phyloP scores from a whole-genome alignment of 192 early-diverging fungal genomes.

The Thamnidium elegans region DNA sequence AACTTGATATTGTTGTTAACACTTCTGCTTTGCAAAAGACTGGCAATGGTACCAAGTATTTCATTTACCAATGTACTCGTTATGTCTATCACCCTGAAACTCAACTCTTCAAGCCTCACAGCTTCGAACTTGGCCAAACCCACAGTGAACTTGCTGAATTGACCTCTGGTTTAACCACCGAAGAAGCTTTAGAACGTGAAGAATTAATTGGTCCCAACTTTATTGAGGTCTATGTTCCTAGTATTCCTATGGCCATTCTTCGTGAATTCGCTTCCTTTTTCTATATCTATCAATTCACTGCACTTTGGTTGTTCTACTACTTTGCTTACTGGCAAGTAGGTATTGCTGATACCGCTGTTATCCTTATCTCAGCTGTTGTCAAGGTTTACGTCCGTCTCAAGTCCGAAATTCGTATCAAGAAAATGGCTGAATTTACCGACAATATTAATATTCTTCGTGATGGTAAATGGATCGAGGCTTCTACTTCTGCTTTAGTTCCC shows the following conservation, averaged over 20 bases:
- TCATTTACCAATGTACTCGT: slow-evolving; percentile 71
- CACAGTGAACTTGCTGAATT: slow-evolving; percentile 39
- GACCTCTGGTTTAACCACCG: slow-evolving; percentile 42
- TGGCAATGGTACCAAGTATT: slow-evolving; percentile 51
- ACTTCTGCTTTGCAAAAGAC: slow-evolving; percentile 46
- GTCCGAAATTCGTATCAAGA: slow-evolving; percentile 54
- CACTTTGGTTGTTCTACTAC: slow-evolving; percentile 56
- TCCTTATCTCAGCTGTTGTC: slow-evolving; percentile 50
- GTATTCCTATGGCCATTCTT: slow-evolving; percentile 47
- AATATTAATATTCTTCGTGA: slow-evolving; percentile 52
- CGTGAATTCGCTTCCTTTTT: slow-evolving; percentile 60
- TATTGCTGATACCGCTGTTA: slow-evolving; percentile 49
- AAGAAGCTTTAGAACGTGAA: slow-evolving; percentile 50
- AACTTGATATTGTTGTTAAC: slow-evolving; percentile 42
- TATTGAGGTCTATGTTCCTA: slow-evolving; percentile 63
- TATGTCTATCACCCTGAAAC: slow-evolving; percentile 60
- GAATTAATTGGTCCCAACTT: slow-evolving; percentile 70
- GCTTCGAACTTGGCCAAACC: slow-evolving; percentile 53
- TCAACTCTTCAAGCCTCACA: slow-evolving; percentile 56
- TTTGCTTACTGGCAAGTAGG: slow-evolving; percentile 55
- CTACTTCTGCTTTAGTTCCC: slow-evolving; percentile 58
- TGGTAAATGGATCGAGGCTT: slow-evolving; percentile 48
- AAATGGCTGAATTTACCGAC: slow-evolving; percentile 58
- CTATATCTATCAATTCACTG: slow-evolving; percentile 54
- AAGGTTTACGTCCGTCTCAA: slow-evolving; percentile 49